Percentiles rank a stretch among this genome's conserved stretches.
Evolutionary conservation across 140 eudicot genomes (phyloP).

Genomic region (Anethum foeniculum): DNA sequence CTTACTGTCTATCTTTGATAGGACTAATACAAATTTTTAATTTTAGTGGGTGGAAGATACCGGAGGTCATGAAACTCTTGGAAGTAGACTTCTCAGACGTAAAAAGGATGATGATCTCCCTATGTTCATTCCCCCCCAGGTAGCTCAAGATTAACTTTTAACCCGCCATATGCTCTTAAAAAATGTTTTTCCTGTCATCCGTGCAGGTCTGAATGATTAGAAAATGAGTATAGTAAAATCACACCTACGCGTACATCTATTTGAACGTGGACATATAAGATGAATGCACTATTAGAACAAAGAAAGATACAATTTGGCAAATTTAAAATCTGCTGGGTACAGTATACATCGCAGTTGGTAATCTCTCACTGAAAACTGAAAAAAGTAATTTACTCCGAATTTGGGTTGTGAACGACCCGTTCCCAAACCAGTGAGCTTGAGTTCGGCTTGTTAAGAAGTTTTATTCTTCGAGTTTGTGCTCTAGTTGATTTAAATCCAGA

Average conservation of each 20-base stretch:
- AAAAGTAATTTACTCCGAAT: background rate
- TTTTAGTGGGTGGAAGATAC: slow-evolving; percentile 83
- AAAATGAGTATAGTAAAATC: background rate
- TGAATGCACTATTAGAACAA: background rate
- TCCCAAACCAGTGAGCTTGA: background rate
- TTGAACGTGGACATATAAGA: background rate
- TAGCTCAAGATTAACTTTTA: slow-evolving; percentile 18
- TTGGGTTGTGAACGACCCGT: background rate
- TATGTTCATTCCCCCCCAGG: slow-evolving; percentile 80
- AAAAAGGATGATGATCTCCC: slow-evolving; percentile 75
- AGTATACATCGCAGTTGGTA: background rate
- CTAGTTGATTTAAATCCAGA: background rate
- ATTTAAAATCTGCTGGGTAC: background rate
- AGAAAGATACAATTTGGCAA: background rate
- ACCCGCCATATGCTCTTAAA: background rate
- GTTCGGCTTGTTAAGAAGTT: background rate
- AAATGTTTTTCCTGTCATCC: background rate
- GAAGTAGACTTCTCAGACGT: slow-evolving; percentile 54
- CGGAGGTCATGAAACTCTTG: slow-evolving; percentile 73
- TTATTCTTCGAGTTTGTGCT: background rate
- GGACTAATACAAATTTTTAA: background rate
- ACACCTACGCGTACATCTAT: background rate
- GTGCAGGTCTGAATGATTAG: background rate
- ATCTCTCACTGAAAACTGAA: background rate
- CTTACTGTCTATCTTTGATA: background rate